Conservation (phyloP, 257 asterid species). For the Prunella vulgaris region DNA sequence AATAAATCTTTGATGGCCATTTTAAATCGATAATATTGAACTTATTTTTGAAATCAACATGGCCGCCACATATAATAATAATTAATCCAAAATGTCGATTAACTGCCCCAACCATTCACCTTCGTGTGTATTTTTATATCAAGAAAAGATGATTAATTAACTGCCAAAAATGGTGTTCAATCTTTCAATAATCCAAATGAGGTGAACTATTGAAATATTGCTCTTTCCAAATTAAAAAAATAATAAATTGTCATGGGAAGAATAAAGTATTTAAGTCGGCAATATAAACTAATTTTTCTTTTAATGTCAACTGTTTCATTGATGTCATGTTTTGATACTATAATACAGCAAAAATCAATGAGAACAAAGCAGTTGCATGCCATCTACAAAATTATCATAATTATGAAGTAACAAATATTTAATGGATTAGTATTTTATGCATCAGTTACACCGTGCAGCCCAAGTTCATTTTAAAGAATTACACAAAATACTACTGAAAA, state of each 20-base stretch:
- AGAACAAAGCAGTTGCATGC: neutral
- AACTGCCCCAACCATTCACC: neutral
- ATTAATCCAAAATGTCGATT: neutral
- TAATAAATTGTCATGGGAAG: too few relatives aligned
- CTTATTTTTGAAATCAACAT: neutral
- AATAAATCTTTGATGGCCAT: neutral
- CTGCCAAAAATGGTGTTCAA: neutral
- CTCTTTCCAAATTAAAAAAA: neutral
- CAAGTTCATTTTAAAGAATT: too few relatives aligned
- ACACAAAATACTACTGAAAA: too few relatives aligned
- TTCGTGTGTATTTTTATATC: neutral
- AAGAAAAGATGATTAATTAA: neutral
- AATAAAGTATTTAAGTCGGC: slow-evolving; percentile 19
- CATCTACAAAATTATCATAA: neutral
- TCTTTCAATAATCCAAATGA: neutral
- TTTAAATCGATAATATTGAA: neutral
- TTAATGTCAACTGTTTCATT: slow-evolving; percentile 16
- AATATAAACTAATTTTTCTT: neutral
- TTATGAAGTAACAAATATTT: too few relatives aligned
- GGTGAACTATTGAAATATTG: neutral
- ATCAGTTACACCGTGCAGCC: too few relatives aligned
- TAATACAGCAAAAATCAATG: neutral
- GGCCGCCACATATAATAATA: neutral
- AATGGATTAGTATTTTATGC: too few relatives aligned
- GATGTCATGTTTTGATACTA: slow-evolving; percentile 17